Base-by-base conservation (phyloP, 139 green algal genomes). In the Tetratostichococcus sp. region DNA sequence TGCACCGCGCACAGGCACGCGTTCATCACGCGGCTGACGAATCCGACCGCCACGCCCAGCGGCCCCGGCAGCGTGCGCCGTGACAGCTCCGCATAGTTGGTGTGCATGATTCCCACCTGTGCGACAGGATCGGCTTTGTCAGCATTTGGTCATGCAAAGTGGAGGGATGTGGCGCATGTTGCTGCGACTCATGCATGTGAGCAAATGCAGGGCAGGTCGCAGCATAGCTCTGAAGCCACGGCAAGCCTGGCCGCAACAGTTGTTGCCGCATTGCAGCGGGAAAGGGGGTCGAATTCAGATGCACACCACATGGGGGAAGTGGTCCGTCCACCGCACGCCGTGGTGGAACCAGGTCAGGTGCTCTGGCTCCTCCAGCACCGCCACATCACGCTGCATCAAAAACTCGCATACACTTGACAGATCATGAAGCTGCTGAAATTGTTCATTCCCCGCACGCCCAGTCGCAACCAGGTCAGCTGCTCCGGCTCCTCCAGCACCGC, bases 281-380 rank as follows among this genome's bases (percentile, higher is more conserved):
- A n/a, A n/a, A n/a, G n/a, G n/a, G n/a, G n/a, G n/a, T n/a, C n/a
- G n/a, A n/a, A n/a, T n/a, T n/a, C n/a, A n/a, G n/a, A n/a, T n/a
- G n/a, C n/a, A n/a, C 58, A 82, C 96, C 62, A 99, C 96, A 79
- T 98, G 92, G 35, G 90, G 81, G 82, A 99, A 99, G 77, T 96
- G 96, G 83, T 98, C 89, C 6, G 89, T 98, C 96, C 96, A 99
- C 32, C 96, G 85, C 43, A 68, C 67, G 1, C 96, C 96, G 76
- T 97, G 92, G 86, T 99, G 95, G 87, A 97, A 99, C 93, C 96
- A 99, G 72, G 93, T 98, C 23, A 99, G 82, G 84, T 99, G 96
- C 88, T 99, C 96, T 2, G 96, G 96, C 87, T 99, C 96, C 82
- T 99, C 96, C 74, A 99, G 82, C 30, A 99, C 91, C 17, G 94